Conservation (phyloP, 176 grass and related monocot species). For the Otatea glauca region DNA sequence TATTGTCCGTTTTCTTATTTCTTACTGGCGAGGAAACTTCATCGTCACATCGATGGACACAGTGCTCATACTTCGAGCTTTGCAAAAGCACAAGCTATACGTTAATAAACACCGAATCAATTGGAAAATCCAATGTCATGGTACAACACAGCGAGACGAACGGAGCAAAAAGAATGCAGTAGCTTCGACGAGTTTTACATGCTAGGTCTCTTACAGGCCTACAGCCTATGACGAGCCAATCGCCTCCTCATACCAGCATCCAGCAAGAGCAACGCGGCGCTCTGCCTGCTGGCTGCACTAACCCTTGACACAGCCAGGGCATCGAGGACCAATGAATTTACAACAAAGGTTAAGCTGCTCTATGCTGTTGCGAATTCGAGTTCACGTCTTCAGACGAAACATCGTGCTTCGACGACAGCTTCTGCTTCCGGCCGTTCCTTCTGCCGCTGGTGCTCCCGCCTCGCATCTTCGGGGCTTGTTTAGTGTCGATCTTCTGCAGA, state of each 20-base stretch:
- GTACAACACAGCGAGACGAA: neutral
- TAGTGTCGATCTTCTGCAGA: slow-evolving; percentile 42
- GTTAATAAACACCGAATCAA: slow-evolving; percentile 7
- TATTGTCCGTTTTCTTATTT: neutral
- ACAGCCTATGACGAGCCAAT: slow-evolving; percentile 5
- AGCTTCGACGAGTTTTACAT: slow-evolving; percentile 32
- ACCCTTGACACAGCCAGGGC: neutral
- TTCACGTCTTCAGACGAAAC: slow-evolving; percentile 46
- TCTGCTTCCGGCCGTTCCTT: slow-evolving; percentile 57
- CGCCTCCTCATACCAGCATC: slow-evolving; percentile 11
- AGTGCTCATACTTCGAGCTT: neutral
- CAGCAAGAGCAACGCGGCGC: neutral
- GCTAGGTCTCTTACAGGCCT: slow-evolving; percentile 24
- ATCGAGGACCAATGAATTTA: slow-evolving; percentile 9
- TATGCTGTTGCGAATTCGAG: slow-evolving; percentile 9
- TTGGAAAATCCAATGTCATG: neutral
- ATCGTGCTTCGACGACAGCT: slow-evolving; percentile 52
- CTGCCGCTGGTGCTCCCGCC: slow-evolving; percentile 37
- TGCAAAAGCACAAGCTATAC: neutral
- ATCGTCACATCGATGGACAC: neutral
- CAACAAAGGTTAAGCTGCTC: slow-evolving; percentile 10
- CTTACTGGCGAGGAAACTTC: neutral
- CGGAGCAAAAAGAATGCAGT: neutral
- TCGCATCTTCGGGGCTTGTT: slow-evolving; percentile 20
- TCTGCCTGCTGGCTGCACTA: neutral